phyloP scores from a whole-genome alignment of 2,329 filamentous ascomycete species.

The Fonsecaea pugnacius region DNA sequence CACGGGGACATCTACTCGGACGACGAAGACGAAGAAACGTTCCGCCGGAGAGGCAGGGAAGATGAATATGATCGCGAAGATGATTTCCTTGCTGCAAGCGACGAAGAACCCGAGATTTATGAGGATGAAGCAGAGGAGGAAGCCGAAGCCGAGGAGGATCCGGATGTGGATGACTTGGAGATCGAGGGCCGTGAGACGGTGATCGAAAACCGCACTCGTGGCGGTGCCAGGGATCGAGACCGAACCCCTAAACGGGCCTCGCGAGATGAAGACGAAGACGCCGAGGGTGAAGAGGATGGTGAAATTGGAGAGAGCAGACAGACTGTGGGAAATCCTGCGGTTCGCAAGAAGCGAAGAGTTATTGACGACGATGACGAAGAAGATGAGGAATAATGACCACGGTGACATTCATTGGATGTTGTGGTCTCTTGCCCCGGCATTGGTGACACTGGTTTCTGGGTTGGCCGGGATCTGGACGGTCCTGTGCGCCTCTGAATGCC shows the following conservation, averaged over 20 bases:
- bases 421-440: background rate
- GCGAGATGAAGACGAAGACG: constrained; percentile 31
- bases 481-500: background rate
- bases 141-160: constrained; percentile 45
- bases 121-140: constrained; percentile 50
- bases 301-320: constrained; percentile 20
- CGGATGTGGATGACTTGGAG: constrained; percentile 49
- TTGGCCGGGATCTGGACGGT: background rate
- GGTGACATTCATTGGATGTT: background rate
- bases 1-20: constrained; percentile 56
- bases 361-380: constrained; percentile 38
- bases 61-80: constrained; percentile 84
- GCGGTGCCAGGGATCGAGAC: constrained; percentile 24
- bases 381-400: constrained; percentile 25
- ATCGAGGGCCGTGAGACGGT: constrained; percentile 40
- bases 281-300: constrained; percentile 29
- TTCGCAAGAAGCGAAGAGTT: constrained; percentile 36
- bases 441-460: background rate
- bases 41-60: constrained; percentile 61
- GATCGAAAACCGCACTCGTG: constrained; percentile 32
- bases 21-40: constrained; percentile 53
- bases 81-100: constrained; percentile 68
- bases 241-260: constrained; percentile 10
- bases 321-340: constrained; percentile 29
- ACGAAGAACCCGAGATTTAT: constrained; percentile 54